Conservation (phyloP, 169 alveolate genomes). For the Plasmodium knowlesi region DNA sequence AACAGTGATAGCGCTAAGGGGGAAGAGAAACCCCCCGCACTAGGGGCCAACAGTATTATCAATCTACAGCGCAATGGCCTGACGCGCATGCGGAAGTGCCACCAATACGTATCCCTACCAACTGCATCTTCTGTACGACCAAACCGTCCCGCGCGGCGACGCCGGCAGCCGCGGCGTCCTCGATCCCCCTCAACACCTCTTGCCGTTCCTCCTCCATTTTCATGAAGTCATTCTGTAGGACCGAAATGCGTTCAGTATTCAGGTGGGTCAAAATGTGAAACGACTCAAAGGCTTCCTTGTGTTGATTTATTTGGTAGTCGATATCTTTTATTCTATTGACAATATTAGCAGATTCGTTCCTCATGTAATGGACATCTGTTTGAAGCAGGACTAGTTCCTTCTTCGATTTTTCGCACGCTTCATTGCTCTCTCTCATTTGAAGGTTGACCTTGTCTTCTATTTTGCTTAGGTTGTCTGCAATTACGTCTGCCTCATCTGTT, state of each 20-base stretch:
- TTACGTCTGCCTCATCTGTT: slow-evolving; percentile 18
- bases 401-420: not conserved
- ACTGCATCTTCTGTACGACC: not conserved
- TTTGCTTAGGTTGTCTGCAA: not conserved
- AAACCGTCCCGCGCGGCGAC: not conserved
- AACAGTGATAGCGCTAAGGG: no score
- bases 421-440: slow-evolving; percentile 14
- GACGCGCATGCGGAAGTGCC: not conserved
- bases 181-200: not conserved
- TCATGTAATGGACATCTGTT: slow-evolving; percentile 32
- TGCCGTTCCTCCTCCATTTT: slow-evolving; percentile 8
- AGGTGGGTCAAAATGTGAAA: slow-evolving; percentile 40
- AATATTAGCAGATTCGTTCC: slow-evolving; percentile 47
- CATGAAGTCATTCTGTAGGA: slow-evolving; percentile 26
- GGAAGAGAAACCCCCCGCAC: no score
- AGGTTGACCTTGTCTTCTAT: slow-evolving; percentile 21
- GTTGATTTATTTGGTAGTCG: slow-evolving; percentile 69
- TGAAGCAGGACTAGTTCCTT: not conserved
- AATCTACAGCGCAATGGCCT: not conserved
- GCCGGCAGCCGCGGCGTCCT: not conserved
- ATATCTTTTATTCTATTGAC: slow-evolving; percentile 60
- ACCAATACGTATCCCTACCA: not conserved
- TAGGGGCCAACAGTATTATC: not conserved
- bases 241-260: slow-evolving; percentile 21
- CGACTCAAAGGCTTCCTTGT: slow-evolving; percentile 64